Evolutionary conservation across 75 land plant species (phyloP), one percentile per base, ranked within the genome.

Genomic region (Pinus taeda): DNA sequence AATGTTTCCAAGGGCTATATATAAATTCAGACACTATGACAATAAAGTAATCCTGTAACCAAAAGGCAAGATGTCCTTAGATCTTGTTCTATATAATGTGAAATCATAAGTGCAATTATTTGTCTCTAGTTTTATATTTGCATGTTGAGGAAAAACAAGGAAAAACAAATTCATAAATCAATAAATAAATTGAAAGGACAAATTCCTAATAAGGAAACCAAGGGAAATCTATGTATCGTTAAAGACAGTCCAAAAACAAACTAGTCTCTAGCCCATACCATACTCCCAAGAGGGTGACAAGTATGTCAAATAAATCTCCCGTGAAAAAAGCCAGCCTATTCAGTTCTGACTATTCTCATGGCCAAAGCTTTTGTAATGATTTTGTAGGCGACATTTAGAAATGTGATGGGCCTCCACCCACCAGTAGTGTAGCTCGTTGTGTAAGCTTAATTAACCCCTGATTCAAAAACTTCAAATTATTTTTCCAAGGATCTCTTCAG

Each of bases 21-120:
- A 95, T 73, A 81, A 92, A 97, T 73, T 97, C 92, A 60, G 99
- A 94, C 4, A 95, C 98, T 69, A 93, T 83, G 39, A 88, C 82
- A 60, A 88, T 78, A 79, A 97, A 97, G 67, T 89, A 92, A 74
- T 94, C 99, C 95, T 96, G 93, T 75, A 79, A 17, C 49, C 77
- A 76, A 37, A 60, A 5, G 69, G 53, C 72, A 69, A 42, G 37
- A 12, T 42, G 55, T 42, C 42, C 4, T 69, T 30, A n/a, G 22
- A 69, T 45, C 24, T 69, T 69, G 53, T 11, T 13, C 4, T 69
- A 37, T 45, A 69, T 20, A 49, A 49, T 49, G 55, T 42, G 55
- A 69, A 6, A n/a, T 69, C 3, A n/a, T 49, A 49, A 49, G 11
- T 49, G 55, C 9, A 11, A 30, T 15, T 65, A 33, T 65, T 11